Percentiles rank a stretch among this genome's conserved stretches.
Evolutionary conservation across 2,329 filamentous ascomycete species (phyloP).

Genomic region (Aureobasidium sp.): DNA sequence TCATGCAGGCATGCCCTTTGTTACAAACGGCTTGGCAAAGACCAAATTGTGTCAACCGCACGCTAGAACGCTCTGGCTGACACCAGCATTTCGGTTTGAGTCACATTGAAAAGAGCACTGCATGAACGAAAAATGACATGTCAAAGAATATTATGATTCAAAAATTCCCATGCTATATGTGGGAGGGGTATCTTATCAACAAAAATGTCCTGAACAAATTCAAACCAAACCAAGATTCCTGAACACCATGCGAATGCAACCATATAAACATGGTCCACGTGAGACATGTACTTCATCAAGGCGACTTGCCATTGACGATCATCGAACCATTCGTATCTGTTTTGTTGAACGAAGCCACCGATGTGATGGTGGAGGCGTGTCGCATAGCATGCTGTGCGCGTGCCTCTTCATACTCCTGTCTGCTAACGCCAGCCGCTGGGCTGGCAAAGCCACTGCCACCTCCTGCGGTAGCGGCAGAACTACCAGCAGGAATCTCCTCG

Average conservation of each 20-base stretch:
- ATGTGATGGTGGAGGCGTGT: not conserved
- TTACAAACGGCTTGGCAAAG: not conserved
- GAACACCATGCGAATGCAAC: constrained; percentile 3
- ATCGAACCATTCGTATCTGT: constrained; percentile 15
- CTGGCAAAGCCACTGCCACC: constrained; percentile 43
- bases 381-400: not conserved
- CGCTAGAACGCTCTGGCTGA: not conserved
- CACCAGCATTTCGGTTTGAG: not conserved
- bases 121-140: not conserved
- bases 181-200: constrained; percentile 8
- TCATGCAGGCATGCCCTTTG: not conserved
- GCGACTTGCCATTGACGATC: constrained; percentile 15
- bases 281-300: not conserved
- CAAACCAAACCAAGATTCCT: not conserved
- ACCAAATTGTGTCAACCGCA: not conserved
- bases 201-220: not conserved
- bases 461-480: constrained; percentile 42
- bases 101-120: not conserved
- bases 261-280: not conserved
- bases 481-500: constrained; percentile 43
- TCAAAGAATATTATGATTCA: not conserved
- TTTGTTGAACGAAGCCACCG: not conserved
- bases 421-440: constrained; percentile 24
- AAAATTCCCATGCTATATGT: not conserved
- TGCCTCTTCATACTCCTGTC: constrained; percentile 3